Conservation (phyloP, 345 rosid species). For the Brassica juncea region DNA sequence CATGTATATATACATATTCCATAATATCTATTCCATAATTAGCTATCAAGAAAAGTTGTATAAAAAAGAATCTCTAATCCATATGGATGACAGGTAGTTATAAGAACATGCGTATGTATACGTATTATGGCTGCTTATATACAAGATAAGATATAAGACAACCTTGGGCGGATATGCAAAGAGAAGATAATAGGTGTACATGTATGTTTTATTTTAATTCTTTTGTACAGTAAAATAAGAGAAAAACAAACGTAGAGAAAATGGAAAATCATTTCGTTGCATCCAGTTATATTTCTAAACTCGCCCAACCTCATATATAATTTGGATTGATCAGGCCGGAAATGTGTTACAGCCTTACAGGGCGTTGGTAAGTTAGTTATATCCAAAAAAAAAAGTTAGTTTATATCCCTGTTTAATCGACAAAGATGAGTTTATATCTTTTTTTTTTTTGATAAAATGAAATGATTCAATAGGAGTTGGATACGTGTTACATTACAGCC, state of each 20-base stretch:
- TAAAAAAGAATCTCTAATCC: not conserved
- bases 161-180: not conserved
- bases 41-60: not conserved
- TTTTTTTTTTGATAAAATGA: not conserved
- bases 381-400: no score
- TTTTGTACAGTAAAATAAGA: not conserved
- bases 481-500: constrained; percentile 4
- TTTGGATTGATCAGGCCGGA: not conserved
- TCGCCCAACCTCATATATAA: not conserved
- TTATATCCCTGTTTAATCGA: not conserved
- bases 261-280: not conserved
- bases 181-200: not conserved
- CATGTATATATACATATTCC: not conserved
- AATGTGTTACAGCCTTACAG: not conserved
- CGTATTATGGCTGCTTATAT: not conserved
- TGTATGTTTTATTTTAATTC: not conserved
- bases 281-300: not conserved
- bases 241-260: not conserved
- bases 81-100: not conserved
- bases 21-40: not conserved
- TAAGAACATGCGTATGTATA: not conserved
- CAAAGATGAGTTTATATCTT: not conserved
- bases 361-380: not conserved
- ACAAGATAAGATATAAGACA: not conserved
- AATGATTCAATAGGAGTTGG: constrained; percentile 3